Evolutionary conservation across 352 stramenopile genomes (phyloP).

Genomic region (Pythium aristosporum): DNA sequence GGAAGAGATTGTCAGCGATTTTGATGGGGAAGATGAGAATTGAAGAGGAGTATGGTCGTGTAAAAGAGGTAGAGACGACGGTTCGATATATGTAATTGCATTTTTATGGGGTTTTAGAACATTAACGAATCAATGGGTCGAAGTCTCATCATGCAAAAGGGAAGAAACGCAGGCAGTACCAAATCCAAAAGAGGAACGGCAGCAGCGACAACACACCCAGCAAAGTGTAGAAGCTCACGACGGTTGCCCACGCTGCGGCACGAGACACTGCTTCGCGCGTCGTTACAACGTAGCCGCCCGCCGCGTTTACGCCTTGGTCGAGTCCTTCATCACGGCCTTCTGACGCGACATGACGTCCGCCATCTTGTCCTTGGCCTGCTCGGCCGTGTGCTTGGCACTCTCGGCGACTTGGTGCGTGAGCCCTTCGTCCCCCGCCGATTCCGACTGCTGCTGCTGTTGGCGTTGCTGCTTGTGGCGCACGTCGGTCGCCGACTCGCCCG

Average conservation of each 20-base stretch:
- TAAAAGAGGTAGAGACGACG: neutral
- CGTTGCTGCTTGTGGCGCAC: conserved; percentile 26
- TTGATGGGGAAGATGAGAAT: conserved; percentile 34
- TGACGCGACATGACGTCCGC: conserved; percentile 25
- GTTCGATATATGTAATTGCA: neutral
- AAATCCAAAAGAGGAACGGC: conserved; percentile 27
- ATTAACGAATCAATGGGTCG: too few species aligned
- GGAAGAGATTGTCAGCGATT: conserved; percentile 28
- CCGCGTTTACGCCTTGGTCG: conserved; percentile 24
- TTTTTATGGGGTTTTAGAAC: too few species aligned
- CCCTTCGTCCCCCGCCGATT: conserved; percentile 15
- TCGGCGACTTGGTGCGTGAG: conserved; percentile 20
- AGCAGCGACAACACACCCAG: conserved; percentile 17
- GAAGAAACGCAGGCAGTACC: conserved; percentile 28
- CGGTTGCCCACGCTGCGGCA: too few species aligned
- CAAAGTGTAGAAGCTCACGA: neutral
- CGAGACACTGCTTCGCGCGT: too few species aligned
- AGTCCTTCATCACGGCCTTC: conserved; percentile 31
- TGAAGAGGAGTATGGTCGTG: conserved; percentile 29
- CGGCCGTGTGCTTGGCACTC: conserved; percentile 20
- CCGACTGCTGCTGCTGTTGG: neutral
- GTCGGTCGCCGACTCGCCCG: conserved; percentile 27
- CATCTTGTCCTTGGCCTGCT: conserved; percentile 31
- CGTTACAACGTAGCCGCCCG: conserved; percentile 8
- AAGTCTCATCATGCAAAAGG: conserved; percentile 16